Percentiles rank a stretch among this genome's conserved stretches.
phyloP scores from a whole-genome alignment of 1,139 yeast species.

The Pichia sp. region DNA sequence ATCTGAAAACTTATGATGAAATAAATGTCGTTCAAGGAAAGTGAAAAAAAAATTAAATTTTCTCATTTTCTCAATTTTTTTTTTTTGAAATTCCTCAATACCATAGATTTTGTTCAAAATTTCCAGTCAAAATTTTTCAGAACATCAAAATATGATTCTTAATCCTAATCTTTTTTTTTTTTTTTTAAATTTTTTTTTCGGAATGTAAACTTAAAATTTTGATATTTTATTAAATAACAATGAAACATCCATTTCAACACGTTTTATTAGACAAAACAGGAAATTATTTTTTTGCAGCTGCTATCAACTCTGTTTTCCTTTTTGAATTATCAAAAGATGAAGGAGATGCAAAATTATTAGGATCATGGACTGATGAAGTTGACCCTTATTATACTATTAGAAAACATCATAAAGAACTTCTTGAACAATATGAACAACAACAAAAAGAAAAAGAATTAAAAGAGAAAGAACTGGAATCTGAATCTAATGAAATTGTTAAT shows the following conservation, averaged over 20 bases:
- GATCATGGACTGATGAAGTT: conserved; percentile 51
- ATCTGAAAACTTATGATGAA: no score
- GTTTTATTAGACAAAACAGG: conserved; percentile 41
- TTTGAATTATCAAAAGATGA: conserved; percentile 31
- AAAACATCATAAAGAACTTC: conserved; percentile 37
- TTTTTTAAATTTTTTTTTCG: not conserved
- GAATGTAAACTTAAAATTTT: not conserved
- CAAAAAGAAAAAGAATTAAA: conserved; percentile 31
- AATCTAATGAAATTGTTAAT: conserved; percentile 33
- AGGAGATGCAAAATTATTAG: conserved; percentile 27
- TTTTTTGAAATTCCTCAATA: no score
- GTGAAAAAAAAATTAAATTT: no score
- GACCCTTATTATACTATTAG: conserved; percentile 39
- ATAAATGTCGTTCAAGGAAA: no score
- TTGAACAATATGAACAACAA: conserved; percentile 29
- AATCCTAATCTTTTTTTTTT: not conserved
- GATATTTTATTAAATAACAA: conserved; percentile 2
- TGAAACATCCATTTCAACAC: conserved; percentile 70
- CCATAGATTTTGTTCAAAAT: not conserved
- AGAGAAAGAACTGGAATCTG: conserved; percentile 24
- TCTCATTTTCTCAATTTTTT: no score
- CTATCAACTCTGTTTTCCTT: conserved; percentile 51
- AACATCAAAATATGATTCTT: not conserved
- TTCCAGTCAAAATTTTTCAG: no score
- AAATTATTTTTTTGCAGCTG: conserved; percentile 46